Evolutionary conservation across 345 rosid species (phyloP).

Genomic region (Anastatica hierochuntica): DNA sequence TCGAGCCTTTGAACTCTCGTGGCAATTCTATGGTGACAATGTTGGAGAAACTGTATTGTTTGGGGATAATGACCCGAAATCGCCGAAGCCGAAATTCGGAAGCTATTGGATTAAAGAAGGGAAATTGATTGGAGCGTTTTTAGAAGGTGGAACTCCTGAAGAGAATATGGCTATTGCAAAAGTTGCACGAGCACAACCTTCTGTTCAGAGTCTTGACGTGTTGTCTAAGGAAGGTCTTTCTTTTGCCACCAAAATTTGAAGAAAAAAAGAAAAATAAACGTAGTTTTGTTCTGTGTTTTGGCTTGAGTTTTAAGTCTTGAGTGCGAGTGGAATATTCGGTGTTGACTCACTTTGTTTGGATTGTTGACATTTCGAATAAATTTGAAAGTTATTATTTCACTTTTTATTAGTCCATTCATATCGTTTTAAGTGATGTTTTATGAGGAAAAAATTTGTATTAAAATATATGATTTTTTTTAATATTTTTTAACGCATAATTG

Average conservation of each 20-base stretch:
- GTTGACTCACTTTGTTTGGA: too few species aligned
- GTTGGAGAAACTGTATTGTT: constrained; percentile 48
- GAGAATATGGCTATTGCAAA: constrained; percentile 87
- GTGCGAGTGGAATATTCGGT: too few species aligned
- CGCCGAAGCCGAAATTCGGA: constrained; percentile 71
- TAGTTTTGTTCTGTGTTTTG: too few species aligned
- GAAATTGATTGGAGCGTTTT: constrained; percentile 71
- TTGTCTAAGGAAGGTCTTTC: constrained; percentile 61
- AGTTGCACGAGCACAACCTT: constrained; percentile 61
- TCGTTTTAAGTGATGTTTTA: too few species aligned
- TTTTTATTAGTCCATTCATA: too few species aligned
- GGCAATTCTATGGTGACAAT: constrained; percentile 99
- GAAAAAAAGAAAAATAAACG: neutral
- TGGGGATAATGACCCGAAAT: constrained; percentile 55
- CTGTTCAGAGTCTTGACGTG: constrained; percentile 45
- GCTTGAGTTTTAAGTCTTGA: too few species aligned
- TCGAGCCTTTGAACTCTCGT: constrained; percentile 50
- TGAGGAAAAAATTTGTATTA: too few species aligned
- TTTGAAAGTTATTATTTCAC: too few species aligned
- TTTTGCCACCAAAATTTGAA: constrained; percentile 28
- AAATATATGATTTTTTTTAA: too few species aligned
- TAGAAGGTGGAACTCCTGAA: constrained; percentile 83
- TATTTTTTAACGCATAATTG: too few species aligned
- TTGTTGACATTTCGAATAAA: too few species aligned
- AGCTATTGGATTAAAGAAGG: constrained; percentile 86